Conservation (phyloP, 169 alveolate species). For the Neospora caninum region DNA sequence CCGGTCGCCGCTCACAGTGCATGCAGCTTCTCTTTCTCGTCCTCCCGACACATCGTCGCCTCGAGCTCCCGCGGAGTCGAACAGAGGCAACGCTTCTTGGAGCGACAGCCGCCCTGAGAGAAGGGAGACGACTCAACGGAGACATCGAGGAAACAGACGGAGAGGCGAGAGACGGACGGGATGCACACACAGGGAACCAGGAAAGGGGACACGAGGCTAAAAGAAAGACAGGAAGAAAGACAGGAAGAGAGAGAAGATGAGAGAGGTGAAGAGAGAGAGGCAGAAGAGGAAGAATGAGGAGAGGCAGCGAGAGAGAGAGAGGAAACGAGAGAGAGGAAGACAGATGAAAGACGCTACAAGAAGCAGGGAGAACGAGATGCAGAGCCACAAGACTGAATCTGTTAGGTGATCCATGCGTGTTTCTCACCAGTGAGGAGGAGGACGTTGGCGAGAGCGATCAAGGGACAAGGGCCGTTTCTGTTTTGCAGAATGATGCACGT, state of each 20-base stretch:
- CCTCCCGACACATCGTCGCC: background rate
- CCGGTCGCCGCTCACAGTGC: background rate
- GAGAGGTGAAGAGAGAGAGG: background rate
- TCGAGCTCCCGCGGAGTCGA: background rate
- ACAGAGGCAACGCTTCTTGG: constrained; percentile 12
- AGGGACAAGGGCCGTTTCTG: constrained; percentile 53
- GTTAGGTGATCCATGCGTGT: background rate
- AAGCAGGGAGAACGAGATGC: background rate
- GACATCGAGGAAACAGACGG: too few species aligned
- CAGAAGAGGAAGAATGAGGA: background rate
- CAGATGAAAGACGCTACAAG: background rate
- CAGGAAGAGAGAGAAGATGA: too few species aligned
- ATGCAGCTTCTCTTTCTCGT: background rate
- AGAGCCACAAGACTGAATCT: background rate
- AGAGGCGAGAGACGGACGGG: too few species aligned
- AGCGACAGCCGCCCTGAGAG: constrained; percentile 17
- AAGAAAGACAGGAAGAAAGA: too few species aligned
- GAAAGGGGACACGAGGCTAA: too few species aligned
- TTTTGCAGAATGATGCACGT: constrained; percentile 14
- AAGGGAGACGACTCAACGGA: background rate
- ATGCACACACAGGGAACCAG: too few species aligned
- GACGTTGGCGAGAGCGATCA: constrained; percentile 42
- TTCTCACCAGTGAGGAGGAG: constrained; percentile 26
- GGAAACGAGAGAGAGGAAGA: background rate
- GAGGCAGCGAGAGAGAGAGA: background rate